Evolutionary conservation across 345 rosid genomes (phyloP).

Genomic region (Gossypium thurberi): DNA sequence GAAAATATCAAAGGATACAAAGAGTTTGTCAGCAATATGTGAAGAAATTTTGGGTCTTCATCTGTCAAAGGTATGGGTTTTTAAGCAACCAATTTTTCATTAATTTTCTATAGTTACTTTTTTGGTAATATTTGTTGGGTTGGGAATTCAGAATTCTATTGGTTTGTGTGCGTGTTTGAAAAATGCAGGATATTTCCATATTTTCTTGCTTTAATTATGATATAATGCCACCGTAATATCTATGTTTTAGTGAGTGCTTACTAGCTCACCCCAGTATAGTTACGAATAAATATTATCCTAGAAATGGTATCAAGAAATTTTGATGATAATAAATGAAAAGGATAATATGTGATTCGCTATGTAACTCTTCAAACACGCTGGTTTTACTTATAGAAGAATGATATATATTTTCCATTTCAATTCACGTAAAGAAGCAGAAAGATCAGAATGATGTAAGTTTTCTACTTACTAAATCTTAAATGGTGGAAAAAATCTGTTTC

Average conservation of each 20-base stretch:
- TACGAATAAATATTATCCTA: not conserved
- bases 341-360: not conserved
- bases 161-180: not conserved
- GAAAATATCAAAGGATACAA: constrained; percentile 52
- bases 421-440: not conserved
- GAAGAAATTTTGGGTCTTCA: constrained; percentile 57
- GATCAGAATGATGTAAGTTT: not conserved
- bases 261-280: not conserved
- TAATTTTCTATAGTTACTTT: not conserved
- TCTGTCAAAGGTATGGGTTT: constrained; percentile 68
- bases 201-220: not conserved
- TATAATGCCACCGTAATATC: not conserved
- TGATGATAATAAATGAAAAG: not conserved
- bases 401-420: not conserved
- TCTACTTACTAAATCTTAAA: not conserved
- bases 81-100: not conserved
- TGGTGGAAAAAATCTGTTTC: not conserved
- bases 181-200: not conserved
- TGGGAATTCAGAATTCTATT: not conserved
- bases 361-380: not conserved
- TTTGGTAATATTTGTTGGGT: not conserved
- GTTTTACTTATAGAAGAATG: not conserved
- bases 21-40: constrained; percentile 69
- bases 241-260: not conserved
- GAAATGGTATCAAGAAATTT: not conserved